Evolutionary conservation across 352 stramenopile genomes (phyloP), one percentile per base, ranked within the genome.

Genomic region (Globisporangium canariense): DNA sequence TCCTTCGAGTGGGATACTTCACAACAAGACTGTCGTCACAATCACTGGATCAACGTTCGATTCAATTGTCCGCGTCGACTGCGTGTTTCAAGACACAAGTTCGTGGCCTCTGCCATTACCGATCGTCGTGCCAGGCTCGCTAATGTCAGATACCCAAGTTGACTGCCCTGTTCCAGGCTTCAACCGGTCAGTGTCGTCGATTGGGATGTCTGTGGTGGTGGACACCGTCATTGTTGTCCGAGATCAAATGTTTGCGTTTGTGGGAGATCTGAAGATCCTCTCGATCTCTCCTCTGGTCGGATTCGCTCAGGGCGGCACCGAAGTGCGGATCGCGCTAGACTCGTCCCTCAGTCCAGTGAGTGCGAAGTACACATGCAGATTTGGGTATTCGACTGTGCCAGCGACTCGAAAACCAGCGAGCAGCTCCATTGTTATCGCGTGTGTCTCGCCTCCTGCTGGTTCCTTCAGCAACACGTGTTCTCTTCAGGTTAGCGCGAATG

Each of bases 401-500:
- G 54, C 58, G 1, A n/a, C 51, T 13, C 51, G 40, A 50, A 40
- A 36, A 3, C 32, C 45, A 13, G 9, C 2, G 11, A 63, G 67
- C 47, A 66, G 13, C 22, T 71, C 32, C 32, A 2, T 61, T 14
- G 43, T 61, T 38, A 18, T 83, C 7, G 57, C 69, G 53, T 86
- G 76, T 45, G 41, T 67, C 4, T 66, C 70, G 2, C 75, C 77
- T 40, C 14, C 58, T 13, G 56, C 32, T 9, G 49, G 50, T 41
- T 46, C 22, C 32, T 36, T 36, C 10, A 47, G 46, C 1, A 64
- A 46, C 28, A 34, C 67, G 3, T 13, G 71, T 10, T 40, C 58
- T 18, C 4, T 87, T 36, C 43, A 55, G 22, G 67, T 84, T 18
- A 81, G 71, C 34, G 70, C 57, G 10, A 87, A 87, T 41, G 67